phyloP scores from a whole-genome alignment of 768 basidiomycete species.

The Sistotremastrum niveocremeum region DNA sequence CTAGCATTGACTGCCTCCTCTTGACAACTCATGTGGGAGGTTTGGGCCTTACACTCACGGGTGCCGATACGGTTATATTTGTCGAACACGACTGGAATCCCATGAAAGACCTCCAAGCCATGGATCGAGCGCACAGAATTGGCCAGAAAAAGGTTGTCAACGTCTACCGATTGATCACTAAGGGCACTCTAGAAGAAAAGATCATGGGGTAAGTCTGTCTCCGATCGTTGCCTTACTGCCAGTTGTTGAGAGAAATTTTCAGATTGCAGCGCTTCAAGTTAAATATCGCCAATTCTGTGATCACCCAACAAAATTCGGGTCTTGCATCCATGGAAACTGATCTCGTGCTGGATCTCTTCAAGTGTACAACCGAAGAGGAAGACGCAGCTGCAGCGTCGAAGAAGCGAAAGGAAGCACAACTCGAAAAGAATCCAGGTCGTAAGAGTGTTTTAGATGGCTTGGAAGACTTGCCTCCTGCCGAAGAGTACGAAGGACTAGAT shows the following conservation, averaged over 20 bases:
- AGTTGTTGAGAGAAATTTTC: constrained; percentile 6
- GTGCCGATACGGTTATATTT: constrained; percentile 98
- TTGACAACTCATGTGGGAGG: constrained; percentile 97
- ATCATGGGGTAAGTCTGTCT: constrained; percentile 82
- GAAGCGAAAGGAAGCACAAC: constrained; percentile 37
- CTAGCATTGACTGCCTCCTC: constrained; percentile 90
- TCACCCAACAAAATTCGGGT: constrained; percentile 94
- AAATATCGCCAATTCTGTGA: constrained; percentile 92
- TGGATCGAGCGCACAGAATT: constrained; percentile 96
- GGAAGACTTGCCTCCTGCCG: constrained; percentile 83
- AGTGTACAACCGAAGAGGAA: constrained; percentile 60
- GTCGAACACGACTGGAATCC: constrained; percentile 99
- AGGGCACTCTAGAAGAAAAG: constrained; percentile 96
- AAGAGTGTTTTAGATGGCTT: constrained; percentile 82
- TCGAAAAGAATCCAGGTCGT: constrained; percentile 36
- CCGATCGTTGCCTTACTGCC: not conserved
- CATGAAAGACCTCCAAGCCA: constrained; percentile 98
- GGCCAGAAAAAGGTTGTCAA: constrained; percentile 99
- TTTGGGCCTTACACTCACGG: constrained; percentile 87
- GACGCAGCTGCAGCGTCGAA: constrained; percentile 43
- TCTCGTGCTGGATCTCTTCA: constrained; percentile 89
- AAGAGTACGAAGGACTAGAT: constrained; percentile 84
- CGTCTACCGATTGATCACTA: constrained; percentile 93
- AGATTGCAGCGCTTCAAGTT: constrained; percentile 98
- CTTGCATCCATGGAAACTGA: constrained; percentile 95